Evolutionary conservation across 192 early-diverging fungal genomes (phyloP).

Genomic region (Ambispora gerdemannii): DNA sequence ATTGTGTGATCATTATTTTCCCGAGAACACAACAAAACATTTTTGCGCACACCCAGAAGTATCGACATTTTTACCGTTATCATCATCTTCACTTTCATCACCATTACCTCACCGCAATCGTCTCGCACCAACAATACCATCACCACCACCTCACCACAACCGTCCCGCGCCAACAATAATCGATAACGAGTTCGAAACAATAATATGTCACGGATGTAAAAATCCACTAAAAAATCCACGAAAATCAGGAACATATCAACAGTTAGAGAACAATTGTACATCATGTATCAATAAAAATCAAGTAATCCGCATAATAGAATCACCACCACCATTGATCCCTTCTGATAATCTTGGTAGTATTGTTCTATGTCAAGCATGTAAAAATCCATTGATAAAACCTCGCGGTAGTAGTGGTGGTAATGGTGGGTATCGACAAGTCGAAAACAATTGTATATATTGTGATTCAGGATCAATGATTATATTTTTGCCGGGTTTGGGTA

Average conservation of each 20-base stretch:
- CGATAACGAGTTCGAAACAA: no score
- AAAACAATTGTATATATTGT: no score
- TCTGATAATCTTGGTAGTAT: not conserved
- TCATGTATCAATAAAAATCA: not conserved
- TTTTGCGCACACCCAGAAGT: no score
- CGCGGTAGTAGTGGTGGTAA: no score
- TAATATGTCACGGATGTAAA: not conserved
- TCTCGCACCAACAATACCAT: no score
- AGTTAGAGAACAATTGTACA: not conserved
- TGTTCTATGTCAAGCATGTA: not conserved
- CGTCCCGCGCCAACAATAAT: no score
- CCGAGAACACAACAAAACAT: not conserved
- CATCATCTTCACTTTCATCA: not conserved
- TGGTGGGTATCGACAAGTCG: not conserved
- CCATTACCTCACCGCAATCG: no score
- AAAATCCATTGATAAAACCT: not conserved
- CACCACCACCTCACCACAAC: no score
- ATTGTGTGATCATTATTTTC: not conserved
- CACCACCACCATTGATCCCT: not conserved
- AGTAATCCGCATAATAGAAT: not conserved
- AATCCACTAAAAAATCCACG: not conserved
- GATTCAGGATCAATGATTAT: no score
- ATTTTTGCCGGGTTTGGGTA: no score
- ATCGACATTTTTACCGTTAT: no score
- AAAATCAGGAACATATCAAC: not conserved